Evolutionary conservation across 208 protist species (phyloP).

Genomic region (Hexamita inflata): DNA sequence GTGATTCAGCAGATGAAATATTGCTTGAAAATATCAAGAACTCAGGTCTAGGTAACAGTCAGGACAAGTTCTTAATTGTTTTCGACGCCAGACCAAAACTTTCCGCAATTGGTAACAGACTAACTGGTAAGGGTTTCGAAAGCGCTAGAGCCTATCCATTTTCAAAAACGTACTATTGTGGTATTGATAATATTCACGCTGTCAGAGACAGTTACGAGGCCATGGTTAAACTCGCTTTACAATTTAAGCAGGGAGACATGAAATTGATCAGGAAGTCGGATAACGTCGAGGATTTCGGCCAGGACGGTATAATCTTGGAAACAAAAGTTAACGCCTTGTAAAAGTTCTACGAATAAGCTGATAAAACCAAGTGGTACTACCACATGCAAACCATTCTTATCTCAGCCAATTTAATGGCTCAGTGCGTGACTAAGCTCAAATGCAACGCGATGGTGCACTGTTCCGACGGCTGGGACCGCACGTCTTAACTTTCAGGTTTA

Average conservation of each 20-base stretch:
- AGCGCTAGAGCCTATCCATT: background rate
- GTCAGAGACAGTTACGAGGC: conserved; percentile 45
- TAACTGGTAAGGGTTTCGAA: conserved; percentile 25
- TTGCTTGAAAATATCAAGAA: background rate
- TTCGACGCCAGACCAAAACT: conserved; percentile 28
- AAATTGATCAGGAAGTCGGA: no score
- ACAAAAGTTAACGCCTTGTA: background rate
- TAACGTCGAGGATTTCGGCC: background rate
- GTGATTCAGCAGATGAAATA: conserved; percentile 18
- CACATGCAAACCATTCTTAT: conserved; percentile 38
- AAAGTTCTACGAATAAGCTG: conserved; percentile 14
- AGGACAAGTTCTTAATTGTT: background rate
- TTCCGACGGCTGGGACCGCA: conserved; percentile 82
- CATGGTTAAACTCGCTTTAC: conserved; percentile 28
- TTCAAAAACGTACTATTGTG: conserved; percentile 5
- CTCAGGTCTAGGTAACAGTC: background rate
- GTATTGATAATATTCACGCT: conserved; percentile 55
- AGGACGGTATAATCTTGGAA: background rate
- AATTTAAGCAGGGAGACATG: background rate
- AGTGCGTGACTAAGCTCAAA: conserved; percentile 16
- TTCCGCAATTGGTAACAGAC: conserved; percentile 8
- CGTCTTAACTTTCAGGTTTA: conserved; percentile 62
- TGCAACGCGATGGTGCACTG: conserved; percentile 51
- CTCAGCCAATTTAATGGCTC: background rate
- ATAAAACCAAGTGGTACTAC: conserved; percentile 44